Base-by-base conservation (phyloP, 1,284 basidiomycete genomes). In the Ustilago vetiveriae region DNA sequence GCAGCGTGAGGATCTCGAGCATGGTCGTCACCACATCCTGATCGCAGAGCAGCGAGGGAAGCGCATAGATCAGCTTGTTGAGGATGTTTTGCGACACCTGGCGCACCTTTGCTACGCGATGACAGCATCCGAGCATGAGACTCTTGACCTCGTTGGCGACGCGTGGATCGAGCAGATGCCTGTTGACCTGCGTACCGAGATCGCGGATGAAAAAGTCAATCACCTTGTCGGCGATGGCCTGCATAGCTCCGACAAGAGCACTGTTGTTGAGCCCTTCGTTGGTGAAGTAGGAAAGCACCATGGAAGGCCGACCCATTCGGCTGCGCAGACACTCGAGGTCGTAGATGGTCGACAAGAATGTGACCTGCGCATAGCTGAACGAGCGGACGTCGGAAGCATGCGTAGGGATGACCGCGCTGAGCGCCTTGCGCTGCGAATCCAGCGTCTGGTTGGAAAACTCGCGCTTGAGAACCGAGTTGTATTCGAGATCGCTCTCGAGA, bases 1-100 rank as follows among this genome's bases (percentile, higher is more conserved):
- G 85, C 13, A 98, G 85, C 0, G 95, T 97, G 57, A 98, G 85
- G 38, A 93, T 89, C 81, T 98, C 96, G 38, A 98, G 85, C 58
- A 98, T 90, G 24, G 68, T 59, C 8, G 74, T 70, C 6, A 98
- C 91, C 30, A 98, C 86, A 13, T 90, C 87, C 11, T 90, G 87
- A 79, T 95, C 90, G 82, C 94, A 98, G 86, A 98, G 90, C 59
- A 98, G 84, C 8, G 92, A 93, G 0, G 96, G 94, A 83, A 97
- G 96, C 1, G 91, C 92, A n/a, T 89, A 90, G 69, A 98, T 88
- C 40, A 98, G 85, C 35, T 89, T 88, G 82, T 94, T 88, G 23
- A 96, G 85, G 78, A 92, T 96, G 81, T 87, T 88, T 49, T 89
- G 87, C 0, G 95, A 92, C 21, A 92, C 86, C 33, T 90, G 89